A percentile compares a stretch with the other conserved stretches of the same genome.
These are phyloP conservation scores for Fraxinus nigra DNA, from an alignment of 305 asterid genomes.

Conservation along the genomic window DNA sequence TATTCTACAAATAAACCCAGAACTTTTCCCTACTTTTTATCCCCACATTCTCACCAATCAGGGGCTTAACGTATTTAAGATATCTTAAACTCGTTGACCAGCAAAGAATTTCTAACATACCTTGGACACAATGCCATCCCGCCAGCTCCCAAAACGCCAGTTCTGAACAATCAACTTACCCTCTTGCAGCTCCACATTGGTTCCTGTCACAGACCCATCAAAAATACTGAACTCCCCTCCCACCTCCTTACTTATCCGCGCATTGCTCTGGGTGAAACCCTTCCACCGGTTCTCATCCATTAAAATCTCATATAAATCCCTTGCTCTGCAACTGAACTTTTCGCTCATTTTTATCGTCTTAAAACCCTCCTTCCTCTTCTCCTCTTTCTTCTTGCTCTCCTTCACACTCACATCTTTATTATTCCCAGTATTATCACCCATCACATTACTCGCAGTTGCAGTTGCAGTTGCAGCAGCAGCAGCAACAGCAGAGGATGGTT, in stretches of 20 bases:
- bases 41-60: no score
- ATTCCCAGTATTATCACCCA: constrained; percentile 11
- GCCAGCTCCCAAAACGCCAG: constrained; percentile 98
- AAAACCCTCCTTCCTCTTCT: constrained; percentile 83
- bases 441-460: neutral
- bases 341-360: constrained; percentile 86
- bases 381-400: constrained; percentile 44
- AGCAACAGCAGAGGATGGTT: constrained; percentile 13
- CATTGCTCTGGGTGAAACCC: constrained; percentile 93
- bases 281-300: constrained; percentile 99
- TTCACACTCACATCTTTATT: constrained; percentile 1
- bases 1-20: no score
- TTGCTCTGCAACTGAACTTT: constrained; percentile 77
- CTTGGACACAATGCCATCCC: constrained; percentile 78
- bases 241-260: constrained; percentile 75
- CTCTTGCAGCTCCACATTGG: constrained; percentile 74
- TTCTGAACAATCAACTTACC: constrained; percentile 84
- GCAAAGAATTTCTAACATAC: constrained; percentile 30
- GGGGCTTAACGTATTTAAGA: no score
- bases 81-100: neutral
- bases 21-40: no score
- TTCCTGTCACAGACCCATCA: constrained; percentile 85
- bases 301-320: constrained; percentile 77
- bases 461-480: no score
- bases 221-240: constrained; percentile 85